Evolutionary conservation across 805 yeast genomes (phyloP).

Genomic region (Lipomyces anomalus): DNA sequence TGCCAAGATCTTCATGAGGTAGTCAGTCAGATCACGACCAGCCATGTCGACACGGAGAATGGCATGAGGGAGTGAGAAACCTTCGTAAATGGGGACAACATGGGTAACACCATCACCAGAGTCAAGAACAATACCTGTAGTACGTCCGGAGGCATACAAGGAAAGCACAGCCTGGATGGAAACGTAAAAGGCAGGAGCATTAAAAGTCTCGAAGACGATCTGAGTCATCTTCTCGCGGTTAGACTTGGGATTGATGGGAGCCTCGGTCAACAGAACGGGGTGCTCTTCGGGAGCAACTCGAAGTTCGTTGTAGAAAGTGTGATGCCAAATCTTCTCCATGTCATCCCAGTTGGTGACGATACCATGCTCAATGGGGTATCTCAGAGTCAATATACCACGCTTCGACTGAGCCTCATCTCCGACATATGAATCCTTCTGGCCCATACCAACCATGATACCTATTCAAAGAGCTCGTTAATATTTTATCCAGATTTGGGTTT

Average conservation of each 20-base stretch:
- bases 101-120: constrained; percentile 99
- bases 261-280: constrained; percentile 98
- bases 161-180: constrained; percentile 98
- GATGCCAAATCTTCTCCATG: constrained; percentile 99
- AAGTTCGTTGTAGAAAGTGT: constrained; percentile 99
- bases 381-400: constrained; percentile 98
- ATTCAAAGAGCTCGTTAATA: no score
- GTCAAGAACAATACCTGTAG: constrained; percentile 99
- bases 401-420: constrained; percentile 99
- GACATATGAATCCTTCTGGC: constrained; percentile 98
- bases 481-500: background rate
- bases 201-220: constrained; percentile 97
- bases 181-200: constrained; percentile 99
- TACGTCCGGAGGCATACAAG: constrained; percentile 98
- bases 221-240: constrained; percentile 99
- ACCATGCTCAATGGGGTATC: constrained; percentile 99
- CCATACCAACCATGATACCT: constrained; percentile 77
- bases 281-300: constrained; percentile 99
- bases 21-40: constrained; percentile 99
- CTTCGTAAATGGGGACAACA: constrained; percentile 99
- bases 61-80: constrained; percentile 99
- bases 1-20: constrained; percentile 95
- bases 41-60: constrained; percentile 98
- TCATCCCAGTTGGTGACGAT: constrained; percentile 99
- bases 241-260: constrained; percentile 98